Base-by-base conservation (phyloP, 257 asterid species). In the Verbena officinalis region DNA sequence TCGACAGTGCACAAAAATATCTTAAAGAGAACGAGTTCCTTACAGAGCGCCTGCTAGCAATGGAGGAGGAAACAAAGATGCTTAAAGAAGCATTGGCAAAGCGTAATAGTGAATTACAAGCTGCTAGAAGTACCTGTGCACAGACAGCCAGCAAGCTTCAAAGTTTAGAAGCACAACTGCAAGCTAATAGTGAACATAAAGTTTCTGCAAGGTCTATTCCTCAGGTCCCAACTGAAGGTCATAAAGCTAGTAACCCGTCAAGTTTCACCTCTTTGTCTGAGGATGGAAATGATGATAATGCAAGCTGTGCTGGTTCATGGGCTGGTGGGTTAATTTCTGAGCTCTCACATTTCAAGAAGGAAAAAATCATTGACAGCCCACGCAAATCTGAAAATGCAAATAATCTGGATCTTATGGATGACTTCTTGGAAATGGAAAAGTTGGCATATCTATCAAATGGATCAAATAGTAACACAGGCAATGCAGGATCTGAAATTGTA, bases 351-450 rank as follows among this genome's bases (percentile, higher is more conserved):
- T 24, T 74, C 70, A 86, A 90, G 80, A 90, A 77, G 84, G 96
- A 83, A 49, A 87, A 83, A 76, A 71, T 55, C 65, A 73, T 67
- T 2, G 92, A 79, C 43, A 77, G 86, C 79, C 87, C 86, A 7
- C 83, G 61, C 45, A 87, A 79, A 65, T 77, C 92, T 57, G 92
- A 84, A 64, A 81, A 59, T 72, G 62, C 95, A 30, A 88, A 71
- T 66, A 84, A 81, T 58, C 80, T 73, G 71, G 95, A 79, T 73
- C 95, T 94, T 27, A 94, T 94, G 99, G 99, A 94, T 75, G 99
- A 94, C 72, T 94, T 94, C 74, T 74, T 90, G 78, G 99, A 94
- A 81, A 94, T 94, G 97, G 99, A 94, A 84, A 94, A 91, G 78
- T 78, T 94, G 62, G 99, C 99, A 16, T 59, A 73, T 72, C 77